Base-by-base conservation (phyloP, 371 early-diverging fungal genomes). In the Mortierella sp. region DNA sequence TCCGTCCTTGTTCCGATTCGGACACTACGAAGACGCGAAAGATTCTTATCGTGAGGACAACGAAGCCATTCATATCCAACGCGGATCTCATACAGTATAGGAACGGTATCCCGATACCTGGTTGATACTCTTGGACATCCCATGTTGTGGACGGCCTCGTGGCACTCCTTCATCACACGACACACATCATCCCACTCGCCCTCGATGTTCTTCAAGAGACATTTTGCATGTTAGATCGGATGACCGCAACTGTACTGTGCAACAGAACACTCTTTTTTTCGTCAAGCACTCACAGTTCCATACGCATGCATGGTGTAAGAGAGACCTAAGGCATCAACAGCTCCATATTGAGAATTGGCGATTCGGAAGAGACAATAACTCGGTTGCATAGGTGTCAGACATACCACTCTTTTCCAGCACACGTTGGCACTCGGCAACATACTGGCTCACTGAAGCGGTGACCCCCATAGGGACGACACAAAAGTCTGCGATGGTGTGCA, bases 1-100 rank as follows among this genome's bases (percentile, higher is more conserved):
- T 76, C 77, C 16, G 77, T 76, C 22, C 77, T 63, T 9, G 77
- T 76, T 60, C 77, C 77, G 43, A 76, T 76, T n/a, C 77, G 69
- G 19, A 76, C 59, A 41, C 77, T 72, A 34, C 13, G 34, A 10
- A 7, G 34, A 7, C 10, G 34, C 10, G 34, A 7, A 34, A 34
- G 34, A 34, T 34, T 34, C 34, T 34, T 10, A 34, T 34, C 34
- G 34, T 34, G 34, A 34, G 34, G 34, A 10, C n/a, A n/a, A n/a
- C n/a, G n/a, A n/a, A n/a, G n/a, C n/a, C n/a, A n/a, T n/a, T n/a
- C n/a, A n/a, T n/a, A n/a, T n/a, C n/a, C n/a, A n/a, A n/a, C n/a
- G n/a, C n/a, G n/a, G n/a, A n/a, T 25, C 19, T 27, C 14, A n/a
- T n/a, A n/a, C n/a, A n/a, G n/a, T n/a, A n/a, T n/a, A 34, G 7